phyloP scores from a whole-genome alignment of 495 filamentous ascomycete species.

The Penicilliopsis zonata region DNA sequence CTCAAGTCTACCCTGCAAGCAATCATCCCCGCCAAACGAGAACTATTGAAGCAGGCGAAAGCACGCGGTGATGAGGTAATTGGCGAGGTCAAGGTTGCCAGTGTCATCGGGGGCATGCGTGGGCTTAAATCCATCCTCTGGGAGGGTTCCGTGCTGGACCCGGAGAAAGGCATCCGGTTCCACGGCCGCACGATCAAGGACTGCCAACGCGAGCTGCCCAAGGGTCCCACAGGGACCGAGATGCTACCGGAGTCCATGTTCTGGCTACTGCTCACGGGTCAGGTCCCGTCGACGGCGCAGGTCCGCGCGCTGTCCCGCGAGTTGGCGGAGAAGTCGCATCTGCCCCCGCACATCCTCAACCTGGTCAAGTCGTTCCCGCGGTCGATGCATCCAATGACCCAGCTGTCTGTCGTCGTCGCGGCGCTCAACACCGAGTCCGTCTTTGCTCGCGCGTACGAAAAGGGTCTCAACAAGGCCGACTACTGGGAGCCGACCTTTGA shows the following conservation, averaged over 20 bases:
- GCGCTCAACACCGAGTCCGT: conserved; percentile 83
- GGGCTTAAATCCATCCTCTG: conserved; percentile 96
- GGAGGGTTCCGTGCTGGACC: conserved; percentile 95
- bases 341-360: conserved; percentile 76
- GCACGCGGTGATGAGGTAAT: conserved; percentile 68
- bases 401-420: conserved; percentile 88
- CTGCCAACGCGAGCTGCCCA: conserved; percentile 86
- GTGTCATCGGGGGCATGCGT: conserved; percentile 92
- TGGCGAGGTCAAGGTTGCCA: conserved; percentile 89
- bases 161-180: conserved; percentile 96
- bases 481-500: conserved; percentile 99
- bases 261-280: conserved; percentile 91
- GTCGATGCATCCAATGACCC: conserved; percentile 93
- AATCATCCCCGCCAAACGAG: conserved; percentile 81
- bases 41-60: conserved; percentile 86
- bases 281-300: conserved; percentile 74
- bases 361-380: conserved; percentile 85
- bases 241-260: conserved; percentile 99
- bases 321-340: conserved; percentile 70
- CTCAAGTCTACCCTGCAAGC: conserved; percentile 76
- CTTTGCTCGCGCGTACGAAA: conserved; percentile 87
- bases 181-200: conserved; percentile 97
- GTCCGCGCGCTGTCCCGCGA: conserved; percentile 71
- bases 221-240: conserved; percentile 87
- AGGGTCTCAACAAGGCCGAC: conserved; percentile 81